Evolutionary conservation across 2,329 filamentous ascomycete species (phyloP), one percentile per base, ranked within the genome.

Genomic region (Sporothrix protearum): DNA sequence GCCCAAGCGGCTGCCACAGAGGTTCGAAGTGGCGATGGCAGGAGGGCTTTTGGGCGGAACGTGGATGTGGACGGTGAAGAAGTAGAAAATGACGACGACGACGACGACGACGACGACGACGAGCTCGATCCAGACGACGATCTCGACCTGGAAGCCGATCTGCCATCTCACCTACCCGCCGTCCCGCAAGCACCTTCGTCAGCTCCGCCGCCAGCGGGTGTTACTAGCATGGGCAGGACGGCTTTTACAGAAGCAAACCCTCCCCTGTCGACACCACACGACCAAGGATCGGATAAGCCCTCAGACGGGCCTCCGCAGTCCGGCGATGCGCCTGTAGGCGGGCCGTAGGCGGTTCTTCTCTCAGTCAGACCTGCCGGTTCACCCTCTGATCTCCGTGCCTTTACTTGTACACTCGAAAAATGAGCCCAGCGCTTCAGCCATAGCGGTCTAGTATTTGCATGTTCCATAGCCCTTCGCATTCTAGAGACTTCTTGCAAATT

Each of bases 171-270:
- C 16, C 61, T 73, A 16, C 73, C 73, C 1, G 70, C 70, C 7
- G 73, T 73, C 10, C 73, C 73, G 22, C 72, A 73, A n/a, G 73
- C 75, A 45, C 75, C 74, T 30, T 75, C 74, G 19, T 74, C 73
- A 36, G 74, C 75, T 33, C 71, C 73, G n/a, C 55, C 67, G 14
- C 70, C 73, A 53, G 73, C 66, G 19, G 70, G 72, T 69, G 72
- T 63, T 75, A 77, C 71, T 73, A 53, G 75, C 67, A 76, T 85
- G 71, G 82, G 82, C n/a, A 80, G 82, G 30, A 79, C 83, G 30
- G 77, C 82, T 22, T 84, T 83, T 82, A 81, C 82, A 75, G 79
- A 45, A 22, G 9, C 36, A 45, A 22, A 66, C 6, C 49, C 4
- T 1, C 10, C 22, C 19, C n/a, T 12, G 45, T 12, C 51, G 28